Evolutionary conservation across 495 filamentous ascomycete genomes (phyloP), one percentile per base, ranked within the genome.

Genomic region (Penicillium verhagenii): DNA sequence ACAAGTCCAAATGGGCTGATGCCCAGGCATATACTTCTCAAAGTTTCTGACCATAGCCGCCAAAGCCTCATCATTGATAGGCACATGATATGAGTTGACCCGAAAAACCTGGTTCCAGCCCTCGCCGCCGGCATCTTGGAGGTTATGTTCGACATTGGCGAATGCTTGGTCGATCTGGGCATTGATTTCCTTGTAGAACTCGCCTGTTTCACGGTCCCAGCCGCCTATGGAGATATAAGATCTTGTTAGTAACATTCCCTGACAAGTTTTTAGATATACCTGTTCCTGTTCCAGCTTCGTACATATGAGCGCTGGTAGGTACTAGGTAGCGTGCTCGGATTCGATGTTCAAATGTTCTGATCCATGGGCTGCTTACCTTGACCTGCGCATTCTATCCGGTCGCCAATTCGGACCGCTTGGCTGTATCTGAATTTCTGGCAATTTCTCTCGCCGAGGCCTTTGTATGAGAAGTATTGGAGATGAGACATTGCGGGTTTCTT

Each of bases 51-150:
- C 62, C 69, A 83, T 73, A 6, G 63, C 63, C 2, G 56, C 63
- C 20, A 80, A 14, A 9, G 67, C 61, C 46, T 77, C 71, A 23
- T 72, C 53, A 45, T 78, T 72, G 16, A 81, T 64, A 0, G 63
- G 60, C 5, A 71, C 56, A 50, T 76, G 73, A 50, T 85, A 84
- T 3, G 72, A 72, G 23, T 70, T 73, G 8, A 83, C 71, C 2
- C 68, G 66, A 63, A 68, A 84, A 9, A 83, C 82, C 60, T 85
- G 80, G 9, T 60, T 60, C 82, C 82, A 83, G n/a, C 80, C 81
- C 43, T 79, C 75, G 0, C 80, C 79, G 3, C 82, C 82, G 4
- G 80, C 80, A 25, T 74, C 31, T 46, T 72, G 73, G 23, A 82
- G 61, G 24, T 62, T 67, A 1, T 65, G 52, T 3, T 84, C 74